Percentiles rank a stretch among this genome's conserved stretches.
Evolutionary conservation across 208 protist genomes (phyloP).

Genomic region (Trichomonas tenax): DNA sequence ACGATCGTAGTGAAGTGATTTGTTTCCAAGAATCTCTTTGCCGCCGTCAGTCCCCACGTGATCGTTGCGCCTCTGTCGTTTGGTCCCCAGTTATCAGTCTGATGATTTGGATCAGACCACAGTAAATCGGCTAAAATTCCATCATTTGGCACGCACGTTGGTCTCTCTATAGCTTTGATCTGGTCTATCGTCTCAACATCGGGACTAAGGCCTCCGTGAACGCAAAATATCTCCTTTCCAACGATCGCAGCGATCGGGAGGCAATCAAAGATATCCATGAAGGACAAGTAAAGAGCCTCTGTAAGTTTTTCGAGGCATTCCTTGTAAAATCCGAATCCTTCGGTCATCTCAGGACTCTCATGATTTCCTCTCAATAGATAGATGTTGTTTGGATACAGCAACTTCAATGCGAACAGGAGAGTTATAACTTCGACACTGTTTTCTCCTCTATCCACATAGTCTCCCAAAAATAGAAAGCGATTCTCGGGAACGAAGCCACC

Average conservation of each 20-base stretch:
- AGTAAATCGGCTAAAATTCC: background rate
- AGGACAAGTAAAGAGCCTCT: slow-evolving; percentile 4
- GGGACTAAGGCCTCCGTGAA: background rate
- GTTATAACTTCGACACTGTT: slow-evolving; percentile 35
- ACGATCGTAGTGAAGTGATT: background rate
- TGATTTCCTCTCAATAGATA: slow-evolving; percentile 41
- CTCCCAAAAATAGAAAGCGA: slow-evolving; percentile 40
- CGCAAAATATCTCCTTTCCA: background rate
- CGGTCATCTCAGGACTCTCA: slow-evolving; percentile 33
- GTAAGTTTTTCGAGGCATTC: slow-evolving; percentile 65
- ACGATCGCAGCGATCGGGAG: background rate
- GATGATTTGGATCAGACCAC: background rate
- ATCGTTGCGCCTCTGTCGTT: slow-evolving; percentile 7
- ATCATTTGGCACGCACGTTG: background rate
- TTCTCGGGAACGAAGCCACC: slow-evolving; percentile 14
- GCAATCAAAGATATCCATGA: background rate
- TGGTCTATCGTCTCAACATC: background rate
- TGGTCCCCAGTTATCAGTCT: background rate
- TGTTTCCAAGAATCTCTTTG: background rate
- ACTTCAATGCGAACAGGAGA: slow-evolving; percentile 31
- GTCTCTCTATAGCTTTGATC: background rate
- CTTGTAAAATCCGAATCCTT: slow-evolving; percentile 31
- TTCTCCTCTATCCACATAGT: slow-evolving; percentile 40
- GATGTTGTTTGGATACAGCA: slow-evolving; percentile 31
- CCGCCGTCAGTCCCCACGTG: background rate